Percentiles rank a stretch among this genome's conserved stretches.
Evolutionary conservation across 306 rosid genomes (phyloP).

Genomic region (Morella rubra): DNA sequence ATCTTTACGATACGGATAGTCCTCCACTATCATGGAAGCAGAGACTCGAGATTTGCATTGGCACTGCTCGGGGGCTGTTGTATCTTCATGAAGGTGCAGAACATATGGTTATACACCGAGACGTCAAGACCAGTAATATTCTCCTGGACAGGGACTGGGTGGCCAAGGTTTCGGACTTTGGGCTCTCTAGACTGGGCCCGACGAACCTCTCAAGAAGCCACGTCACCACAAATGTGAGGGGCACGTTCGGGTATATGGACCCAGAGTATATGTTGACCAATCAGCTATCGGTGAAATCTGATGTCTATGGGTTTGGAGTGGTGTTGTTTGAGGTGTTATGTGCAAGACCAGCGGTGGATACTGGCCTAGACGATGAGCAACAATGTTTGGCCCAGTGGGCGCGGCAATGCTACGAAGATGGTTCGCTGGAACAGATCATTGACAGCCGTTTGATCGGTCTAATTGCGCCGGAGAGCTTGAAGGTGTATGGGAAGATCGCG

Average conservation of each 20-base stretch:
- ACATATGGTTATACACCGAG: not conserved
- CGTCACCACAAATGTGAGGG: not conserved
- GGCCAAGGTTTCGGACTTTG: not conserved
- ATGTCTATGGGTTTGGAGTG: not conserved
- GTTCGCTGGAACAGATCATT: not conserved
- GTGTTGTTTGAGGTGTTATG: slow-evolving; percentile 10
- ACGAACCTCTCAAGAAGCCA: not conserved
- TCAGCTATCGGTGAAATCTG: not conserved
- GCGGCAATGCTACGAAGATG: not conserved
- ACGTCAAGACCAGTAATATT: slow-evolving; percentile 3
- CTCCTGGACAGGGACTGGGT: not conserved
- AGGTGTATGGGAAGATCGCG: slow-evolving; percentile 1
- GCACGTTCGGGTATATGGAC: not conserved
- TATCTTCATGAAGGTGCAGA: not conserved
- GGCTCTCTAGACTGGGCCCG: not conserved
- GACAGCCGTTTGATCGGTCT: not conserved
- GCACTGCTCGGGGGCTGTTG: not conserved
- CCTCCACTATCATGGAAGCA: slow-evolving; percentile 2
- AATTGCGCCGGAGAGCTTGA: not conserved
- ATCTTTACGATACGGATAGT: slow-evolving; percentile 2
- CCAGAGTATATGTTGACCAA: not conserved
- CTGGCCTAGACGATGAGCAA: not conserved
- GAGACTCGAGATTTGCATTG: not conserved
- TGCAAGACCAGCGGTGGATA: slow-evolving; percentile 2
- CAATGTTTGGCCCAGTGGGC: slow-evolving; percentile 20